A percentile compares a stretch with the other conserved stretches of the same genome.
phyloP scores from a whole-genome alignment of 495 filamentous ascomycete species.

The Hypomontagnella submonticulosa region DNA sequence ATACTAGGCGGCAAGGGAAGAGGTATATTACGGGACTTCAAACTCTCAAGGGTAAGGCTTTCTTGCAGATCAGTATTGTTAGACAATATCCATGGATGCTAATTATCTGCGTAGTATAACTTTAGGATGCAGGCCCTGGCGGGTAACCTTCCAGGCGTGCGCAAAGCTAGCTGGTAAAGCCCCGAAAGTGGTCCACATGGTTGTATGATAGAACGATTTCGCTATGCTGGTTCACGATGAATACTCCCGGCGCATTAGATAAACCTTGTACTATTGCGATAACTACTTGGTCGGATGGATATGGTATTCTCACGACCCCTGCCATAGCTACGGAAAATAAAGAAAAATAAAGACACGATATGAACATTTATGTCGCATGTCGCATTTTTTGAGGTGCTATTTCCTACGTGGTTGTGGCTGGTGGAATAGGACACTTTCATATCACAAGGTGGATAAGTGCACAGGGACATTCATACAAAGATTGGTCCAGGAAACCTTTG shows the following conservation, averaged over 20 bases:
- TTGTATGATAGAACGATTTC: conserved; percentile 29
- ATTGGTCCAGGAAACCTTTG: too few species aligned
- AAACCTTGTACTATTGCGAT: conserved; percentile 17
- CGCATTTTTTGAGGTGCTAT: too few species aligned
- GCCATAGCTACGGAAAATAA: not conserved
- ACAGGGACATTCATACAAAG: too few species aligned
- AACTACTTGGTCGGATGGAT: not conserved
- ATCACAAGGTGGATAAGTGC: too few species aligned
- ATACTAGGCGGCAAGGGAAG: conserved; percentile 86
- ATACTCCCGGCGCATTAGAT: conserved; percentile 16
- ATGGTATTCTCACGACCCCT: not conserved
- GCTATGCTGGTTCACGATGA: not conserved
- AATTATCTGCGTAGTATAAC: conserved; percentile 72
- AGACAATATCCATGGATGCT: conserved; percentile 31
- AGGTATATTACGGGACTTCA: conserved; percentile 89
- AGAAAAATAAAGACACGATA: not conserved
- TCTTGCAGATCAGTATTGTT: not conserved
- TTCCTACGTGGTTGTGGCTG: too few species aligned
- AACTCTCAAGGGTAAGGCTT: conserved; percentile 83
- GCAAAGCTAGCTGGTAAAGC: conserved; percentile 94
- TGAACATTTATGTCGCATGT: too few species aligned
- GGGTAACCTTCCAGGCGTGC: conserved; percentile 91
- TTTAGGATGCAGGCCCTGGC: conserved; percentile 89
- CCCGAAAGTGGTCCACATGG: not conserved
- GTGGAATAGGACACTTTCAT: too few species aligned